Evolutionary conservation across 768 basidiomycete genomes (phyloP).

Genomic region (Rubroboletus satanas): DNA sequence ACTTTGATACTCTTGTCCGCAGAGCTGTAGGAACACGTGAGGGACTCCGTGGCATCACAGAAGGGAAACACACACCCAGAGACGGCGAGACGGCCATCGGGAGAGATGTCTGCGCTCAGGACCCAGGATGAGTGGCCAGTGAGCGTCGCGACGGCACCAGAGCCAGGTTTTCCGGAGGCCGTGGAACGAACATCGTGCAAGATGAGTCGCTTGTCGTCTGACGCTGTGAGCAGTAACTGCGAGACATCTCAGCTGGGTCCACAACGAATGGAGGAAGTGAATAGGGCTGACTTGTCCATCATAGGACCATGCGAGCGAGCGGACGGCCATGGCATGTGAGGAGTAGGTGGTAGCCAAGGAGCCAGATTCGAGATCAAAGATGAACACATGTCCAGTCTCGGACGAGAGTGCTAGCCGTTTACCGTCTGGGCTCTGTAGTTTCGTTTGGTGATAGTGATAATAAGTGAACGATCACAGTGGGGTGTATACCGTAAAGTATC

Average conservation of each 20-base stretch:
- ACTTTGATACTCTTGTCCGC: constrained; percentile 84
- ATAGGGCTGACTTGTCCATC: constrained; percentile 70
- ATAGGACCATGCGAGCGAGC: constrained; percentile 83
- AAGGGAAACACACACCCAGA: constrained; percentile 60
- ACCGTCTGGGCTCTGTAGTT: constrained; percentile 80
- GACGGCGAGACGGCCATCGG: constrained; percentile 72
- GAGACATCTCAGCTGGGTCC: neutral
- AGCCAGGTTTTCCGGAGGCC: constrained; percentile 52
- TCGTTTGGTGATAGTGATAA: neutral
- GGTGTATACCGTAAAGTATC: neutral
- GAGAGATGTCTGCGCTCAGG: constrained; percentile 75
- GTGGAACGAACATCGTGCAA: constrained; percentile 85
- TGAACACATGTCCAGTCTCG: constrained; percentile 83
- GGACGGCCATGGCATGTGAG: constrained; percentile 87
- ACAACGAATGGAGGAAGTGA: neutral
- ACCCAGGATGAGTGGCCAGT: constrained; percentile 92
- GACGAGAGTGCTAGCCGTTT: constrained; percentile 74
- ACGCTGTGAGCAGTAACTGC: constrained; percentile 85
- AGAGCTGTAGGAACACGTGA: constrained; percentile 44
- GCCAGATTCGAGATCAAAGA: constrained; percentile 75
- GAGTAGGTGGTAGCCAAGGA: constrained; percentile 67
- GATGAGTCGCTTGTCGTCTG: constrained; percentile 89
- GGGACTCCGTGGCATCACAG: neutral
- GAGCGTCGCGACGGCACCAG: constrained; percentile 79
- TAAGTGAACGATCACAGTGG: neutral